Conservation (phyloP, 164 flowering plant genomes). For the Piper betle region DNA sequence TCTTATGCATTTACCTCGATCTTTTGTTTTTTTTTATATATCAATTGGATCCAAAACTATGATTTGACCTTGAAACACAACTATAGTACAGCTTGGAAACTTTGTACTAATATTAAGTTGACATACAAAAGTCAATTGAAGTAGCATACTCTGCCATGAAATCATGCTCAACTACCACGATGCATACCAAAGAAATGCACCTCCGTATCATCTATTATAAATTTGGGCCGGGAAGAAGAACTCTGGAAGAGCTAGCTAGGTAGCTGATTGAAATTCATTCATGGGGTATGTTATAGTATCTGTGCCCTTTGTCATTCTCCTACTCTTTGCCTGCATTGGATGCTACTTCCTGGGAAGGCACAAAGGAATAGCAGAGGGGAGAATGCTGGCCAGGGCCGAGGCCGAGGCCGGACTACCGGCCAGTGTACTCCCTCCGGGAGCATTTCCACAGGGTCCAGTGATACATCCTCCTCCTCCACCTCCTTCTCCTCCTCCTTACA, state of each 20-base stretch:
- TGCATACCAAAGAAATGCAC: neutral
- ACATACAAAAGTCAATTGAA: no score
- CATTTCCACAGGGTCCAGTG: neutral
- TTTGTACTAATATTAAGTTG: no score
- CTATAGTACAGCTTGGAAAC: no score
- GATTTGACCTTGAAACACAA: no score
- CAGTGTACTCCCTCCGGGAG: neutral
- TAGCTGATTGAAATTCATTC: neutral
- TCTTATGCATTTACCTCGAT: no score
- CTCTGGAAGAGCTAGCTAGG: neutral
- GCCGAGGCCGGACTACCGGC: neutral
- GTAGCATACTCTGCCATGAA: no score
- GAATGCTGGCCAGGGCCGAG: neutral
- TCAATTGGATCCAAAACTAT: no score
- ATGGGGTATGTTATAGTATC: neutral
- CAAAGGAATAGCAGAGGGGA: slow-evolving; percentile 1
- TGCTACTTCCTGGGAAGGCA: slow-evolving; percentile 1
- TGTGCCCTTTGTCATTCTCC: neutral
- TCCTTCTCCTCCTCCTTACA: neutral
- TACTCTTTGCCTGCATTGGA: neutral
- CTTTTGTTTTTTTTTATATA: no score
- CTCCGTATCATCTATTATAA: neutral
- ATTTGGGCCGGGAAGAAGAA: neutral
- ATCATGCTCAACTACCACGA: no score
- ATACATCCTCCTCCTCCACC: neutral